Conservation (phyloP, 75 land plant species). For the Picea glauca region DNA sequence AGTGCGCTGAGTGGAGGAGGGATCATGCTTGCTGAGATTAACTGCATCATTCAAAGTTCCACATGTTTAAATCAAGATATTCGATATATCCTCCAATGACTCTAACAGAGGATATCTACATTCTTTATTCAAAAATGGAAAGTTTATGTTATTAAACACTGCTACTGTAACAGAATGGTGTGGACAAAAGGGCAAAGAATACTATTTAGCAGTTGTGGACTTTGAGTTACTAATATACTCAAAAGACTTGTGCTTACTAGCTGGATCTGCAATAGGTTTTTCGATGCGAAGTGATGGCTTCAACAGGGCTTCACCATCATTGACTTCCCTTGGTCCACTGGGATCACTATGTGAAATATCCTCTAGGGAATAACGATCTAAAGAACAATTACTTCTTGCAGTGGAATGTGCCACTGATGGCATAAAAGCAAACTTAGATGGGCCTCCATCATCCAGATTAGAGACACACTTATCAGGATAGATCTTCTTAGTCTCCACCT, state of each 20-base stretch:
- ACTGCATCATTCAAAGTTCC: slow-evolving; percentile 31
- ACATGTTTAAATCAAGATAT: background rate
- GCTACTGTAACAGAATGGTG: background rate
- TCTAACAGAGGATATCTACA: background rate
- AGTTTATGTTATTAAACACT: background rate
- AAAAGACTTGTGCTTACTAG: slow-evolving; percentile 31
- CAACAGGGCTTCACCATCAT: slow-evolving; percentile 6
- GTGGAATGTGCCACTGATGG: slow-evolving; percentile 9
- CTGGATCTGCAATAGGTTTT: slow-evolving; percentile 33
- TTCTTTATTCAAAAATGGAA: background rate
- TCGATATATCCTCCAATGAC: background rate
- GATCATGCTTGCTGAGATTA: slow-evolving; percentile 40
- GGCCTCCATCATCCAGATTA: slow-evolving; percentile 12
- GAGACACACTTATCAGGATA: slow-evolving; percentile 8
- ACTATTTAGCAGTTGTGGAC: background rate
- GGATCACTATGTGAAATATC: slow-evolving; percentile 11
- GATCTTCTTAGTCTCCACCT: slow-evolving; percentile 11
- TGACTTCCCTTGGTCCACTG: background rate
- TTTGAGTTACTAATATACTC: background rate
- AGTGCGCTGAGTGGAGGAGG: slow-evolving; percentile 29
- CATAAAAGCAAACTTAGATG: slow-evolving; percentile 24
- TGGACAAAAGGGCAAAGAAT: background rate
- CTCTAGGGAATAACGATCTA: slow-evolving; percentile 21
- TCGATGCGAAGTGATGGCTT: slow-evolving; percentile 19
- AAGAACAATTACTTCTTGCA: slow-evolving; percentile 8